Base-by-base conservation (phyloP, 805 yeast genomes). In the Starmerella cellae region DNA sequence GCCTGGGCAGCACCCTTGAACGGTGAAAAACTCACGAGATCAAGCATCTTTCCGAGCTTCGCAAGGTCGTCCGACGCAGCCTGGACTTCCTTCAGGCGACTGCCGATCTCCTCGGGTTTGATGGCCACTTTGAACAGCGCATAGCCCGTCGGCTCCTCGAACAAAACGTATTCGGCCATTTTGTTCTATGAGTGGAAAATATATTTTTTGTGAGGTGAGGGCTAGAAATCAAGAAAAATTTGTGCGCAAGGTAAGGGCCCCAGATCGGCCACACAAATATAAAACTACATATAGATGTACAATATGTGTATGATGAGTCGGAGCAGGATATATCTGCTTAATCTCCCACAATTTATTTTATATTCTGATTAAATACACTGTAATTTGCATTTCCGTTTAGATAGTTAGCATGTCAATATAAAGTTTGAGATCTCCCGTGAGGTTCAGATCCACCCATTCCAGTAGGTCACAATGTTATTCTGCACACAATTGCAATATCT, bases 1-100 rank as follows among this genome's bases (percentile, higher is more conserved):
- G 98, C 98, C 66, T 91, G 97, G 41, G 98, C 97, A 48, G 98
- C 98, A 58, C 96, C 96, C 67, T 91, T 87, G 74, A 91, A 91
- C 39, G 98, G 98, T 47, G 95, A 94, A 67, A 91, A 91, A 14
- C 95, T 82, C 22, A 83, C 93, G 44, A 91, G 74, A 65, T 87
- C 94, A 55, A 91, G 78, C 70, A 88, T 70, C 68, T 91, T 91
- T 57, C 95, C 82, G 62, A 91, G 87, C 60, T 77, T 73, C 49
- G 78, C 79, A 52, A 91, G 74, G 58, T 91, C 97, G 54, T 72
- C 77, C 47, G 84, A 73, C 46, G 94, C 87, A 54, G 77, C 77
- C 69, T 91, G 97, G 35, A 91, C 97, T 66, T 91, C 98, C 63
- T 79, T 80, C 66, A 82, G 71, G 61, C 93, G 77, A 35, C 94